Conservation (phyloP, 768 basidiomycete species). For the Lactarius evosmus region DNA sequence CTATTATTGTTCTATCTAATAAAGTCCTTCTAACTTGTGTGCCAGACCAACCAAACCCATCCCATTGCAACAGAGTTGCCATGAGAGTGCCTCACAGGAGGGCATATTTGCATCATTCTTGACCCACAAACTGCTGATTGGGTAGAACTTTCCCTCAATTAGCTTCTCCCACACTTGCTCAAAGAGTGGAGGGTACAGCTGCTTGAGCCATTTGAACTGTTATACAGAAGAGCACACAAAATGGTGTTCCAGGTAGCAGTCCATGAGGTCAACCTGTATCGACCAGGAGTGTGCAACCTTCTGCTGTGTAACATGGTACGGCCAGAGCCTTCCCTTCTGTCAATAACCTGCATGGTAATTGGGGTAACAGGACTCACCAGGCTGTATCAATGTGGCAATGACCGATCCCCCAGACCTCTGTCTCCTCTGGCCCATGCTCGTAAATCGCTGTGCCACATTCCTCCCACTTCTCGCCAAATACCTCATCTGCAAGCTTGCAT, state of each 20-base stretch:
- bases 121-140: constrained; percentile 92
- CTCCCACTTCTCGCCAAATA: constrained; percentile 88
- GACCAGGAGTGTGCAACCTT: constrained; percentile 97
- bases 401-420: constrained; percentile 80
- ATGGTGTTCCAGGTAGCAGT: constrained; percentile 94
- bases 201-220: constrained; percentile 96
- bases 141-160: constrained; percentile 74
- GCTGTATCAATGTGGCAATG: constrained; percentile 83
- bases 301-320: constrained; percentile 93
- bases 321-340: constrained; percentile 65
- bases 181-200: constrained; percentile 83
- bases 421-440: constrained; percentile 54
- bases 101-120: constrained; percentile 94
- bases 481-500: constrained; percentile 69
- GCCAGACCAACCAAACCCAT: no score
- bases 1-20: no score
- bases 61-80: no score
- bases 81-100: constrained; percentile 87
- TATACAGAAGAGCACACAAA: constrained; percentile 84
- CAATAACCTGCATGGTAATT: background rate
- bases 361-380: constrained; percentile 41
- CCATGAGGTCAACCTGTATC: constrained; percentile 96
- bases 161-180: constrained; percentile 75
- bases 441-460: constrained; percentile 69
- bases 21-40: no score